A percentile compares a stretch with the other conserved stretches of the same genome.
These are phyloP conservation scores for Boletus tomentosulus DNA, from an alignment of 768 basidiomycete species.

Conservation along the genomic window DNA sequence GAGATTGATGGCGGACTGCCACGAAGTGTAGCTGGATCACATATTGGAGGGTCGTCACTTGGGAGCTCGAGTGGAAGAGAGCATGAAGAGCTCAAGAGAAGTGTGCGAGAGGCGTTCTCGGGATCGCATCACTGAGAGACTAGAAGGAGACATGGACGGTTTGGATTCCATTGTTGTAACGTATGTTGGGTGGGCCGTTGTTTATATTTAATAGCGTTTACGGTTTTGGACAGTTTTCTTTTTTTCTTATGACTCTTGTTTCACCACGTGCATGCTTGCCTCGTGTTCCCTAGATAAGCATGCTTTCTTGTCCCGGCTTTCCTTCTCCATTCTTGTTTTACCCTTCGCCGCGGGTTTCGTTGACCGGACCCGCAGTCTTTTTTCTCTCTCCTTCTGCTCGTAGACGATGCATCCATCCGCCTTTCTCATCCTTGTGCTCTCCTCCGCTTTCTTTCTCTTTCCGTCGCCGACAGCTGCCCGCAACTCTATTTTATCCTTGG, in stretches of 20 bases:
- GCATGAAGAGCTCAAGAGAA: slow-evolving; percentile 78
- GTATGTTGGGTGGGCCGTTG: slow-evolving; percentile 4
- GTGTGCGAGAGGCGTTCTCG: slow-evolving; percentile 78
- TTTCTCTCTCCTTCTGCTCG: not conserved
- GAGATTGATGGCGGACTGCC: slow-evolving; percentile 58
- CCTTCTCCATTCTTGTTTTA: not conserved
- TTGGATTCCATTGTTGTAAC: not conserved
- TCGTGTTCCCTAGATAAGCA: slow-evolving; percentile 1
- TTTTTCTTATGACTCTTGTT: not conserved
- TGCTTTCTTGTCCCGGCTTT: not conserved
- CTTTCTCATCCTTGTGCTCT: slow-evolving; percentile 28
- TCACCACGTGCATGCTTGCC: not conserved
- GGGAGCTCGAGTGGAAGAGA: slow-evolving; percentile 56
- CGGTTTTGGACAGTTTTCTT: not conserved
- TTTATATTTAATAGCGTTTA: slow-evolving; percentile 10
- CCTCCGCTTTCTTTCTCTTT: slow-evolving; percentile 26
- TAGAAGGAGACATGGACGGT: not conserved
- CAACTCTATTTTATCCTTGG: slow-evolving; percentile 36
- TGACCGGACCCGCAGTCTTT: slow-evolving; percentile 15
- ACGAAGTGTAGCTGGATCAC: slow-evolving; percentile 60
- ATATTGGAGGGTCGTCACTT: slow-evolving; percentile 66
- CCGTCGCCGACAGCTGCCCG: slow-evolving; percentile 20
- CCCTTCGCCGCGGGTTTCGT: slow-evolving; percentile 11
- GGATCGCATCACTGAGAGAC: slow-evolving; percentile 43
- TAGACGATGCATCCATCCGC: slow-evolving; percentile 25